A percentile compares a stretch with the other conserved stretches of the same genome.
Conservation (phyloP, 2,329 filamentous ascomycete species). For the Zelopaecilomyces penicillatus region DNA sequence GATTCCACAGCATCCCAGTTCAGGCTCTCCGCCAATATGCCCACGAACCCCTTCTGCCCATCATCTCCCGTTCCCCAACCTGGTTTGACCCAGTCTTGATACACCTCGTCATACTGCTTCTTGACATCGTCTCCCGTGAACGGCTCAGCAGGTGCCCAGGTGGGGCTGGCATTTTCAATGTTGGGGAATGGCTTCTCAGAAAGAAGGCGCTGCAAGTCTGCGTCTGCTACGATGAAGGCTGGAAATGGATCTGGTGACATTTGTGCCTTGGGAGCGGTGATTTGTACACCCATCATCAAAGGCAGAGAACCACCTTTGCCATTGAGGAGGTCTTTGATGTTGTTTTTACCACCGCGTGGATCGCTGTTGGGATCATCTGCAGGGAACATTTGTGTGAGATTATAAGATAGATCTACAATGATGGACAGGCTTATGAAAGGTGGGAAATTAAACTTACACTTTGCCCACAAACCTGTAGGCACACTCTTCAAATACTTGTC, state of each 20-base stretch:
- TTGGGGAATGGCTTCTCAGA: not conserved
- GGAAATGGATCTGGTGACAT: constrained; percentile 3
- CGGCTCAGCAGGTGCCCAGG: not conserved
- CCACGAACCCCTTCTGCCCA: constrained; percentile 1
- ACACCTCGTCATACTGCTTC: not conserved
- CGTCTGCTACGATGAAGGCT: not conserved
- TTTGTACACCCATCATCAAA: constrained; percentile 5
- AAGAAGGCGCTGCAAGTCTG: not conserved
- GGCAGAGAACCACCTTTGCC: not conserved
- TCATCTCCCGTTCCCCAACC: not conserved
- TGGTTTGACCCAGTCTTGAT: not conserved
- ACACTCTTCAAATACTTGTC: constrained; percentile 3
- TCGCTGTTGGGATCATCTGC: constrained; percentile 2
- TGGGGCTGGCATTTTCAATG: not conserved
- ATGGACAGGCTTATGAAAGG: not conserved
- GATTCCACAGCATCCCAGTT: not conserved
- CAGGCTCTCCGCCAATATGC: not conserved
- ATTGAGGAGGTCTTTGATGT: constrained; percentile 5
- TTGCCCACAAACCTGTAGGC: constrained; percentile 4
- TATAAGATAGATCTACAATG: not conserved
- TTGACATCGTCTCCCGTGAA: not conserved
- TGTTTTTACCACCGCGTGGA: constrained; percentile 2
- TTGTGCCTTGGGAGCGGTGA: constrained; percentile 1
- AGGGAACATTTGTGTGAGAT: not conserved
- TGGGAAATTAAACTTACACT: constrained; percentile 2